Evolutionary conservation across 2,329 filamentous ascomycete genomes (phyloP), one percentile per base, ranked within the genome.

Genomic region (Cercospora sesami): DNA sequence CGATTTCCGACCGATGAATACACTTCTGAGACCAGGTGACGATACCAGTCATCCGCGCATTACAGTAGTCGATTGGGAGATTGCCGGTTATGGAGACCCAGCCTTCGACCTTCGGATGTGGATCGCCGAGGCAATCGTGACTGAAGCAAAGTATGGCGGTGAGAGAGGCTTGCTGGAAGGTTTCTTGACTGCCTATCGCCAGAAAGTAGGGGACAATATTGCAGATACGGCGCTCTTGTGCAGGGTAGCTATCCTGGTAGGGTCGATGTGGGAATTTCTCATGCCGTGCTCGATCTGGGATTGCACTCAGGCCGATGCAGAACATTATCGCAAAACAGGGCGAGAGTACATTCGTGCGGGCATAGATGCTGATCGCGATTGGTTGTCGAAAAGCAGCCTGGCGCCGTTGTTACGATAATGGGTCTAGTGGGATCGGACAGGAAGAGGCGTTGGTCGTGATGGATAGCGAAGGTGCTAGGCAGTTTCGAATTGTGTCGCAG

Each of bases 11-110:
- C 55, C 55, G 1, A 59, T 59, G 55, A 59, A 59, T 4, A 59
- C 55, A 9, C 55, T 59, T 8, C 10, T 59, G 28, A 18, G 30
- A 1, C 28, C 55, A 23, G 1, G 30, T 9, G 16, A 59, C 5
- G 45, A 53, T 21, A 21, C 30, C 28, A 64, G 31, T 12, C 31
- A 26, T 21, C 60, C 60, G 8, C 33, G 16, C 16, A 63, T 64
- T 28, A 68, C 66, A 8, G 36, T 68, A 14, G 48, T 68, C 5
- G 61, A 68, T 53, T 68, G 66, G 66, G 66, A 68, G 31, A n/a
- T 28, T n/a, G 26, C 36, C 21, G 23, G 36, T 9, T 68, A 64
- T 36, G 61, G 55, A 18, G 62, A 64, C 28, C 55, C 66, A 8
- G 66, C 62, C 6, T 58, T 60, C 42, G 66, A 68, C 33, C 18